phyloP scores from a whole-genome alignment of 345 rosid species.

The Toxicodendron radicans region DNA sequence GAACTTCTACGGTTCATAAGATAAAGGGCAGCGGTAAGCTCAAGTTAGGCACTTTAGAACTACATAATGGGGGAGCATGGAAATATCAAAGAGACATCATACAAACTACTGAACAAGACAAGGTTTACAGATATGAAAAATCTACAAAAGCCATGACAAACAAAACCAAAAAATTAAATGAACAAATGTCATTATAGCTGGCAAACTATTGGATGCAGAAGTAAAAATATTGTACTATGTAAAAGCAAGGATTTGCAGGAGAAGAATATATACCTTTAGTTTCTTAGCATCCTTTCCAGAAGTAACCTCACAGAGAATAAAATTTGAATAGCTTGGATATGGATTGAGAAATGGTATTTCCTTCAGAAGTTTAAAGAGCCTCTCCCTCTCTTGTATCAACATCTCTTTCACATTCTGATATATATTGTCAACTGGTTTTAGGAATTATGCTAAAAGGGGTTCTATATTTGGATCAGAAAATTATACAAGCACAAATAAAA shows the following conservation, averaged over 20 bases:
- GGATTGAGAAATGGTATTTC: conserved; percentile 83
- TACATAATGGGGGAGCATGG: neutral
- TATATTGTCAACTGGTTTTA: conserved; percentile 21
- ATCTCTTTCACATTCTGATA: conserved; percentile 73
- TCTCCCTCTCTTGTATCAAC: conserved; percentile 67
- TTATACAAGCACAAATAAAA: neutral
- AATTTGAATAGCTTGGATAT: conserved; percentile 80
- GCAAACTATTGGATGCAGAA: neutral
- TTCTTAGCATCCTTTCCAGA: conserved; percentile 84
- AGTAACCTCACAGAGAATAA: conserved; percentile 82
- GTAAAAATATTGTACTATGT: neutral
- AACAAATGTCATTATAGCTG: neutral
- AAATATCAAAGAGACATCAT: neutral
- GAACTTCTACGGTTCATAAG: neutral
- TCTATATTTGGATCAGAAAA: neutral
- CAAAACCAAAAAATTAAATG: neutral
- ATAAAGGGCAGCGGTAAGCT: neutral
- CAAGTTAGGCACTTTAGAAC: neutral
- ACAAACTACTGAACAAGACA: neutral
- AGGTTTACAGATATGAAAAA: neutral
- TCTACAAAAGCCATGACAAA: neutral
- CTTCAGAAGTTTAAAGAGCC: conserved; percentile 66
- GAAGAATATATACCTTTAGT: conserved; percentile 49
- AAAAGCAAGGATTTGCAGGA: neutral
- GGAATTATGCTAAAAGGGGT: neutral